Evolutionary conservation across 345 rosid genomes (phyloP), one percentile per base, ranked within the genome.

Genomic region (Euphorbia peplus): DNA sequence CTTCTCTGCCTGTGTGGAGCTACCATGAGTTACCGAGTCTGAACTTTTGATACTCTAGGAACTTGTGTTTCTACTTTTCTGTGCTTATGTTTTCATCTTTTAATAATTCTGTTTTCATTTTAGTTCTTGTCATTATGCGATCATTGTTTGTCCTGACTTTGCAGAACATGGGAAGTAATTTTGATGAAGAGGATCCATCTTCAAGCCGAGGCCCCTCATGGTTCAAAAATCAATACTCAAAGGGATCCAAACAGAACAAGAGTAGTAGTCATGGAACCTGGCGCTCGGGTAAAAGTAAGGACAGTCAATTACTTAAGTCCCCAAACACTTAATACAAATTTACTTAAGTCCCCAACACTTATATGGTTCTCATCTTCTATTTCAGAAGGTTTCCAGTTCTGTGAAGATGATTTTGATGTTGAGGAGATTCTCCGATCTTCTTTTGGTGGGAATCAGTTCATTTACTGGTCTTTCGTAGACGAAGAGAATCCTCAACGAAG

Each of bases 381-480:
- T 35, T 70, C 81, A 85, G 96, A 85, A 78, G 78, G 71, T 44
- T 87, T 78, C 46, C 83, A 84, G 54, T 89, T 93, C 70, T 87
- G 82, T 51, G 90, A 87, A 69, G 89, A 79, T 22, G 66, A 66
- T 28, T 63, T 74, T 71, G 90, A 85, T 0, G 67, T 74, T 3
- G 93, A 89, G 67, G 83, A 70, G 46, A 76, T 91, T 15, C 84
- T 89, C 63, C 82, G 82, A 44, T 83, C 95, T 61, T 71, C 88
- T 19, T 89, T 86, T 78, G 88, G 89, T 66, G 89, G 93, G 70
- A 61, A 70, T 3, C 77, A 76, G n/a, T 75, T 55, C 78, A 84
- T 81, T 81, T 77, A 75, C 69, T 83, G 85, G 84, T 86, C 97
- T 62, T 93, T 89, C 78, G 71, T 82, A n/a, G 55, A 79, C 42